A percentile compares a stretch with the other conserved stretches of the same genome.
Evolutionary conservation across 2,329 filamentous ascomycete genomes (phyloP).

Genomic region (Keithomyces neogunnii): DNA sequence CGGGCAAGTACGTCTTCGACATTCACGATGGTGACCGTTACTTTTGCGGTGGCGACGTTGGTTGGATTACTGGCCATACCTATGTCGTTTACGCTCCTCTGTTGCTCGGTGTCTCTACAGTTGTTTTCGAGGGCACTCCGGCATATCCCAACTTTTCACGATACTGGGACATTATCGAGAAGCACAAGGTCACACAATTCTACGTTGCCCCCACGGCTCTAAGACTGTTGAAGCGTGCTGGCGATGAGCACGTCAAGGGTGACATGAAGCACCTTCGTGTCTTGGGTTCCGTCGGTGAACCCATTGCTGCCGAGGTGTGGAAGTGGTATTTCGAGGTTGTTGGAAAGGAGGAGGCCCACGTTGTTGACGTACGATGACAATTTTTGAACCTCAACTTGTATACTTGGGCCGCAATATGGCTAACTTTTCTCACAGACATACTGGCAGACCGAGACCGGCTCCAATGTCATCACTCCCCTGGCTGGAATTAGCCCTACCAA

Average conservation of each 20-base stretch:
- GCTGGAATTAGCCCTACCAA: conserved; percentile 93
- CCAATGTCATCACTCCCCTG: conserved; percentile 88
- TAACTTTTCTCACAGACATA: conserved; percentile 61
- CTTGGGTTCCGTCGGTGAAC: conserved; percentile 91
- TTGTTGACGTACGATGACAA: conserved; percentile 69
- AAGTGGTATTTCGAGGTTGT: conserved; percentile 98
- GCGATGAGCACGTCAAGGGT: conserved; percentile 83
- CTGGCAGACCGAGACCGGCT: conserved; percentile 99
- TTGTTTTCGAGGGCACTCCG: conserved; percentile 96
- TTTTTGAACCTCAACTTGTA: no score
- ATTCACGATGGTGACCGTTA: conserved; percentile 89
- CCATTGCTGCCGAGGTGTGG: conserved; percentile 96
- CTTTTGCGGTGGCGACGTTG: conserved; percentile 97
- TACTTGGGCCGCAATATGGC: background rate
- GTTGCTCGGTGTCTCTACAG: conserved; percentile 83
- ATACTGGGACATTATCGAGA: conserved; percentile 97
- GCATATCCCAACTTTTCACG: conserved; percentile 96
- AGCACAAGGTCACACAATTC: conserved; percentile 93
- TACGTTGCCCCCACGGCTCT: conserved; percentile 95
- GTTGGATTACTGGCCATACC: conserved; percentile 98
- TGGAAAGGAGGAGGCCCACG: conserved; percentile 84
- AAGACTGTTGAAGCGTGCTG: conserved; percentile 87
- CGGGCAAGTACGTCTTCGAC: conserved; percentile 98
- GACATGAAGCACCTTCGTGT: conserved; percentile 85
- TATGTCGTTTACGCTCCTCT: conserved; percentile 97